Base-by-base conservation (phyloP, 306 rosid species). In the Psophocarpus tetragonolobus region DNA sequence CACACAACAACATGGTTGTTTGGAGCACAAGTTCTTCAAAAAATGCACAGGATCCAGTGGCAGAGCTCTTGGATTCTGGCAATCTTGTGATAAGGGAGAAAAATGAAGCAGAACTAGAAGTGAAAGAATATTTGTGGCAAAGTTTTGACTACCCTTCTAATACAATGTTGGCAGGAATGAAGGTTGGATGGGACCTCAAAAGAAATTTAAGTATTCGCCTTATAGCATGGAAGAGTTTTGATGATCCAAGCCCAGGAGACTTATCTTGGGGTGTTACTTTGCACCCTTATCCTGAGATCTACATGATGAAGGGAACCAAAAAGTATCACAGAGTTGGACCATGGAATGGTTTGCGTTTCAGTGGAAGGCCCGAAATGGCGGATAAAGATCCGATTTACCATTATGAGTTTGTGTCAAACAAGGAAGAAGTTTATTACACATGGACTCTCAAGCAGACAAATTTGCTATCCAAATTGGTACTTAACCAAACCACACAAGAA, bases 11-110 rank as follows among this genome's bases (percentile, higher is more conserved):
- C 15, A 3, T 15, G 21, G 13, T 53, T 48, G 41, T 76, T 18
- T 82, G 81, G 85, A 0, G 2, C 13, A 29, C 85, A 47, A 36
- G 30, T 27, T 27, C 68, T 6, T 23, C 2, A 6, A 50, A 53
- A 39, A 44, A 20, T 50, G 85, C 70, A 29, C 50, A 39, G 42
- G 53, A 50, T 17, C 79, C 70, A 3, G 20, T 76, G 18, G 51
- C 68, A 1, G 42, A 27, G 73, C 78, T 82, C 17, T 48, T 82
- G 68, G 78, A 82, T 21, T 32, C 12, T 0, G 84, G 87, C 39
- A 85, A 51, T 26, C 82, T 90, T 11, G 78, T 87, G 8, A 62
- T 87, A 8, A 76, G 74, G 23, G 10, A 76, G 72, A 88, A 80
- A 1, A 45, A 6, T 14, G 70, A 21, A 39, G 3, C 32, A 56